Base-by-base conservation (phyloP, 176 grass and related monocot species). In the Otatea glauca region DNA sequence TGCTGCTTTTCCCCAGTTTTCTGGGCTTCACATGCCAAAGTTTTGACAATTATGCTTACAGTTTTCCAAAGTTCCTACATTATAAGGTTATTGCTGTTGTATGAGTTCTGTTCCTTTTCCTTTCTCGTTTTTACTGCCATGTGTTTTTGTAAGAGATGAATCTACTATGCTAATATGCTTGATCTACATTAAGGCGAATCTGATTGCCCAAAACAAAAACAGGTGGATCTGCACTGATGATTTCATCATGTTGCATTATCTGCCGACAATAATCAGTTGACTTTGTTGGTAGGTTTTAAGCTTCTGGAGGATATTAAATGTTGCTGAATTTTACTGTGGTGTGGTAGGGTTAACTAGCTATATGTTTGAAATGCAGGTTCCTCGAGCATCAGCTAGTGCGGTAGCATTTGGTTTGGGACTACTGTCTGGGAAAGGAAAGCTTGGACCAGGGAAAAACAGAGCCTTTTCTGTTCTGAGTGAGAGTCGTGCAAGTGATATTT, bases 381-480 rank as follows among this genome's bases (percentile, higher is more conserved):
- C 93, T 81, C 90, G 96, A 72, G 93, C 96, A 62, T 93, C 96
- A 85, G 96, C 93, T 85, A 99, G 96, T 73, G 96, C 96, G 16
- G 91, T 99, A 75, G 91, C 96, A 84, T 99, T 99, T 89, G 93
- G 96, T 65, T 88, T 92, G 83, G 96, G 96, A 47, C 60, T 99
- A 78, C 91, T 99, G 84, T 85, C 89, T 74, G 93, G 93, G 76
- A 99, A 94, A 79, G 96, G 96, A 50, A 96, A 82, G 65, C 93
- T 99, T 85, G 96, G 96, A 66, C 86, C 81, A 58, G 96, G 83
- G 23, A 72, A 86, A n/a, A 89, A 94, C 78, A 86, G 91, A 13
- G 91, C 93, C 62, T 99, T 99, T 83, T 95, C 96, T 85, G 93
- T 96, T 67, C 84, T 99, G 17, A 99, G 86, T 68, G 96, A 99